These are phyloP conservation scores for Dendrothele bispora DNA, from an alignment of 768 basidiomycete species.

Conservation along the genomic window DNA sequence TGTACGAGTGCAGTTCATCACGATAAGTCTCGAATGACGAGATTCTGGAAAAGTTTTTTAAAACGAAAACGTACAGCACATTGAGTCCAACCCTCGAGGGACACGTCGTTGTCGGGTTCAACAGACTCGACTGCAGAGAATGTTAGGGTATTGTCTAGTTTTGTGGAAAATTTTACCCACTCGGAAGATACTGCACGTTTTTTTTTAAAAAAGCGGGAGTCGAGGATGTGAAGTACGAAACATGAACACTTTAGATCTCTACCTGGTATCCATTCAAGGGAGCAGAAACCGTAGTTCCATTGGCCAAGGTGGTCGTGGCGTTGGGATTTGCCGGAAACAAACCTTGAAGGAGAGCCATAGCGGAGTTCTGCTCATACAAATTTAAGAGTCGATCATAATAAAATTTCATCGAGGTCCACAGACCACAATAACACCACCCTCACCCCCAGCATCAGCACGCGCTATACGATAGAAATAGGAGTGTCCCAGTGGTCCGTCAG, in stretches of 20 bases:
- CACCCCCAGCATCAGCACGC: conserved; percentile 69
- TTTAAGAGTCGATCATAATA: background rate
- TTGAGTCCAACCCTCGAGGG: conserved; percentile 64
- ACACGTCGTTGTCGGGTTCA: conserved; percentile 58
- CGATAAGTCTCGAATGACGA: conserved; percentile 1
- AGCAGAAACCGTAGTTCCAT: conserved; percentile 56
- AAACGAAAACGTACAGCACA: conserved; percentile 46
- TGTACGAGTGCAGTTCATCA: conserved; percentile 16
- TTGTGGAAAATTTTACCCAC: conserved; percentile 23
- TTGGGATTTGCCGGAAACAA: conserved; percentile 52
- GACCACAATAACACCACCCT: conserved; percentile 56
- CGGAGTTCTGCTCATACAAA: conserved; percentile 43
- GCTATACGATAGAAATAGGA: conserved; percentile 22
- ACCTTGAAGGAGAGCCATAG: conserved; percentile 68
- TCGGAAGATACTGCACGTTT: conserved; percentile 32
- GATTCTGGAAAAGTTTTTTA: background rate
- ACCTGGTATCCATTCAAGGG: conserved; percentile 69
- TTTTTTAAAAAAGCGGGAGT: background rate
- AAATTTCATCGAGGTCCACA: background rate
- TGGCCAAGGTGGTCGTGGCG: conserved; percentile 60
- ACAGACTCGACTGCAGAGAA: conserved; percentile 54
- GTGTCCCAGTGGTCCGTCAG: background rate
- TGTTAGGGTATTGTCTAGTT: background rate
- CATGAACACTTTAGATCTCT: conserved; percentile 2
- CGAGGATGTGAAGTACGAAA: background rate